These are phyloP conservation scores for Daldinia sp. DNA, from an alignment of 2,329 filamentous ascomycete species.

Conservation along the genomic window DNA sequence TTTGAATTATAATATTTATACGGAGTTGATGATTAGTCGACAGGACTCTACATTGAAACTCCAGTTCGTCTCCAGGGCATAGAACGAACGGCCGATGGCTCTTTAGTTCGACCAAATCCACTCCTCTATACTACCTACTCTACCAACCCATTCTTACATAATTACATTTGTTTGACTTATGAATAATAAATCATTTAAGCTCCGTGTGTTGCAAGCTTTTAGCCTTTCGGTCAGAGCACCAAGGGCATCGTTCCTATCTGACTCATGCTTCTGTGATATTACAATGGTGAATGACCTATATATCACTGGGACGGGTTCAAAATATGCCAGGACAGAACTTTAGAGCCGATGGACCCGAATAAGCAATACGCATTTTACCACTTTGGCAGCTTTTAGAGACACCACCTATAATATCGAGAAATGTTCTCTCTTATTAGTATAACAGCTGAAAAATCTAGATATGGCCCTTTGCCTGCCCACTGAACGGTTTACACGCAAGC, in stretches of 20 bases:
- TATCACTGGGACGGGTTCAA: conserved; percentile 2
- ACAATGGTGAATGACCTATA: conserved; percentile 7
- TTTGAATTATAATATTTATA: conserved; percentile 9
- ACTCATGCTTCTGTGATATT: conserved; percentile 35
- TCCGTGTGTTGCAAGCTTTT: not conserved
- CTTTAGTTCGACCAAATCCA: conserved; percentile 19
- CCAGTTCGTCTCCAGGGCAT: conserved; percentile 11
- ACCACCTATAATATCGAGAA: conserved; percentile 11
- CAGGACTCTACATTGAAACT: conserved; percentile 13
- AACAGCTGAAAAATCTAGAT: conserved; percentile 32
- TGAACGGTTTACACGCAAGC: conserved; percentile 21
- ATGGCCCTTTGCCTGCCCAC: conserved; percentile 12
- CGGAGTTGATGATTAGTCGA: conserved; percentile 13
- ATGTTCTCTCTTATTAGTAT: conserved; percentile 9
- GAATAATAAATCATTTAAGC: conserved; percentile 13
- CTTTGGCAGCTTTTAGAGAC: conserved; percentile 33
- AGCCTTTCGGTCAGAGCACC: not conserved
- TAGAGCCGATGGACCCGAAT: conserved; percentile 26
- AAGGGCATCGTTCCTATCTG: conserved; percentile 25
- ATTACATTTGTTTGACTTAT: conserved; percentile 17
- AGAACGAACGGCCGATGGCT: conserved; percentile 4
- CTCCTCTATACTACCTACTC: conserved; percentile 12
- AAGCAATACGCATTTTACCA: conserved; percentile 19
- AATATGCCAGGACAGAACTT: not conserved
- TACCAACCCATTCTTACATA: conserved; percentile 15